Evolutionary conservation across 179 eudicot species (phyloP), one percentile per base, ranked within the genome.

Genomic region (Heliamphora pulchella): DNA sequence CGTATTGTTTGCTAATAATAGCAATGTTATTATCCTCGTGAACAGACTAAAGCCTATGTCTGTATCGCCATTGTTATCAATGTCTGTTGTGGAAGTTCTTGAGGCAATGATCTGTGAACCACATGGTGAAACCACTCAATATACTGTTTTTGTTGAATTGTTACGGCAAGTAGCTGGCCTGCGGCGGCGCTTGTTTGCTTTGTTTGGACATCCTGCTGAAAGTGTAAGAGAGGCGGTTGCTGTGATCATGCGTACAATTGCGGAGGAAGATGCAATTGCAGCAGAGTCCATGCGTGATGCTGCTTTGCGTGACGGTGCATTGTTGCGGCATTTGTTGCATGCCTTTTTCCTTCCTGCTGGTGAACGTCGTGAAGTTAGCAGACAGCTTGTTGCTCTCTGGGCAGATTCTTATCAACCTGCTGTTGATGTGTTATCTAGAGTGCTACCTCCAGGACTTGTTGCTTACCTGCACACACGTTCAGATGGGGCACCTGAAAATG

Each of bases 81-180:
- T 96, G 99, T 87, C 99, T 18, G 86, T 96, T 68, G 99, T 90
- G 82, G 99, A 96, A 83, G 98, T 94, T 80, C 87, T 92, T 41
- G 99, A 96, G 89, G 99, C 99, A 74, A 94, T 96, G 98, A 92
- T 96, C 48, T 92, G 98, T 86, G 99, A 96, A 62, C 98, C 99
- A 72, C 98, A 94, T 83, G 93, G 99, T 69, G 99, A 96, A 87
- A 96, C 98, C 58, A 96, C 99, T 54, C 98, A 96, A 72, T 94
- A 90, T 79, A 87, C 95, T n/a, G 95, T 94, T 77, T 96, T 96
- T 82, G 99, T 96, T 48, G 99, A 94, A 80, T 86, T 96, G 79
- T 83, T 96, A 79, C 94, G 99, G 59, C 98, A 91, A 83, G 99
- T 96, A 71, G 99, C 98, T 80, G 98, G 95, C 39, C 85, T 94